Evolutionary conservation across 768 basidiomycete genomes (phyloP), one percentile per base, ranked within the genome.

Genomic region (Gyrodon lividus): DNA sequence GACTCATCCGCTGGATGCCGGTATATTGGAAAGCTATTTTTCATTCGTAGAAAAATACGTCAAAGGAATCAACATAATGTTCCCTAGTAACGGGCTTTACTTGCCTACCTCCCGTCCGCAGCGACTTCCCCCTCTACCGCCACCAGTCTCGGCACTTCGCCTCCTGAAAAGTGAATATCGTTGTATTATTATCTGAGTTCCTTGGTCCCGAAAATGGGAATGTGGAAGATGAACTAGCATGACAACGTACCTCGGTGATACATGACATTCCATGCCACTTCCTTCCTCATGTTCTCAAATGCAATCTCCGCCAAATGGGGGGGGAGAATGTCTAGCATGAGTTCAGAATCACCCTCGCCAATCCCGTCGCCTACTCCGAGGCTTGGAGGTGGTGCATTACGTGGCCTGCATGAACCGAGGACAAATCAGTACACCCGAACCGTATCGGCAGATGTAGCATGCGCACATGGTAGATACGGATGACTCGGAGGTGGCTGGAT

Each of bases 1-100:
- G 87, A 87, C 58, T 84, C 80, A 63, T 92, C 89, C 3, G 88
- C 81, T 13, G 90, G 90, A 64, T 91, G 88, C 30, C 90, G 82
- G 66, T 92, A 92, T 46, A 92, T 75, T 5, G 90, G 89, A 62
- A 81, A 83, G 59, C 86, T 89, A 52, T 6, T 22, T n/a, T 17
- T 31, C 31, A 33, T 19, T 34, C 34, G 22, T 41, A 35, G 16
- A 34, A 13, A 14, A 12, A 12, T 44, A 22, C 42, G 16, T 26
- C 31, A 31, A 30, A 26, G 33, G 53, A 51, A n/a, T n/a, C n/a
- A n/a, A n/a, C n/a, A n/a, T 37, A 24, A 14, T 17, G 48, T 43
- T 39, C 42, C n/a, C 52, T 19, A 38, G 24, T 39, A 67, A 43
- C 10, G 52, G 43, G 50, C 56, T 37, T 38, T 58, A 58, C 38